Evolutionary conservation across 768 basidiomycete genomes (phyloP), one percentile per base, ranked within the genome.

Genomic region (Cyathus striatus): DNA sequence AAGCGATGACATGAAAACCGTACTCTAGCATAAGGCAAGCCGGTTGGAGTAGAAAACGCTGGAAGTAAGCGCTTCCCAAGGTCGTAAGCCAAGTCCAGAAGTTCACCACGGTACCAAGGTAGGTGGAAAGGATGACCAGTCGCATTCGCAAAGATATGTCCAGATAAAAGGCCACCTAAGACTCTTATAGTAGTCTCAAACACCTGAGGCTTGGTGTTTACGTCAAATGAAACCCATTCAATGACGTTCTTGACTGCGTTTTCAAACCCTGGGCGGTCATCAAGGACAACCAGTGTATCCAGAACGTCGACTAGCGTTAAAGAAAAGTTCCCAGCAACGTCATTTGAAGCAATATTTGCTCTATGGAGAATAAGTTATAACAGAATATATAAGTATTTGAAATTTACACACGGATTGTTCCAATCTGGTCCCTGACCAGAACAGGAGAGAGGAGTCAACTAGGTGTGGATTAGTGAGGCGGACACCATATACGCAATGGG

Each of bases 181-280:
- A 93, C 90, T 21, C 94, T 81, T 43, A 98, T 98, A 1, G 90
- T 97, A 7, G 89, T 90, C 68, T 99, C 95, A 56, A 99, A 99
- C 3, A 98, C 86, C 72, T 99, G 95, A n/a, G 96, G 92, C 61
- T 83, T 90, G 32, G 90, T 91, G 62, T 97, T 84, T 44, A 92
- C 86, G 57, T 97, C 89, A 60, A 96, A 97, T 1, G 83, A 83
- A 27, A 96, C 88, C 74, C 78, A 81, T 41, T 80, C 63, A 40
- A 95, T 85, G 42, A 92, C 78, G 48, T 87, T 79, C 46, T 77
- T 79, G 40, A 98, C 84, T 3, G 90, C 93, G n/a, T 68, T 69
- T 53, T 90, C 86, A 55, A 96, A 97, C 5, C 84, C 88, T 40
- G 67, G 55, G 18, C 75, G 77, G 55, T 94, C 89, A 50, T 80